These are phyloP conservation scores for Chlorociboria aeruginascens DNA, from an alignment of 495 filamentous ascomycete species.

Conservation along the genomic window DNA sequence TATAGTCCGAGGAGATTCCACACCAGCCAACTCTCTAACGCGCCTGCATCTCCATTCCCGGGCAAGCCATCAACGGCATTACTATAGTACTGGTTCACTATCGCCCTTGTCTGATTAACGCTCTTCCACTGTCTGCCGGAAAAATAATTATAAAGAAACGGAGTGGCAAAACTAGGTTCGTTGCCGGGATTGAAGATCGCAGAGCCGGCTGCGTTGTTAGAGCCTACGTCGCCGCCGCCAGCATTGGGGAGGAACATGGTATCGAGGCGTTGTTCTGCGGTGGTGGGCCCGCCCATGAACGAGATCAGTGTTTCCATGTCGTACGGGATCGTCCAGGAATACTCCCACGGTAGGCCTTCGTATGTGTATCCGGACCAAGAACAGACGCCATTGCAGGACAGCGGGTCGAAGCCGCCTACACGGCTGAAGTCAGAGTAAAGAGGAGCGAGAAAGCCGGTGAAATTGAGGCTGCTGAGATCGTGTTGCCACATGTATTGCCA, in stretches of 20 bases:
- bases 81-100: conserved; percentile 29
- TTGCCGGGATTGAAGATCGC: conserved; percentile 61
- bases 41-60: conserved; percentile 47
- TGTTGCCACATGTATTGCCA: conserved; percentile 43
- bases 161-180: conserved; percentile 55
- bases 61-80: conserved; percentile 33
- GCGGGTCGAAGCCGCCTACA: conserved; percentile 28
- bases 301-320: conserved; percentile 50
- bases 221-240: neutral
- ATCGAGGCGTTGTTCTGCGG: conserved; percentile 46
- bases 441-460: conserved; percentile 57
- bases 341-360: conserved; percentile 59
- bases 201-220: conserved; percentile 21
- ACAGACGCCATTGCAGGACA: conserved; percentile 43
- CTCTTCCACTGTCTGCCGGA: conserved; percentile 1
- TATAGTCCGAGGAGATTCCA: conserved; percentile 53
- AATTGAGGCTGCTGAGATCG: conserved; percentile 46
- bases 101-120: conserved; percentile 23
- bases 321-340: conserved; percentile 53
- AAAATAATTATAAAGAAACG: conserved; percentile 56
- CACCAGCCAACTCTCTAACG: conserved; percentile 47
- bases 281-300: conserved; percentile 43
- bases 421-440: conserved; percentile 49
- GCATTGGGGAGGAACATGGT: conserved; percentile 39
- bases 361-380: conserved; percentile 52